Evolutionary conservation across 495 filamentous ascomycete species (phyloP).

Genomic region (Aspergillus sclerotiicarbonarius): DNA sequence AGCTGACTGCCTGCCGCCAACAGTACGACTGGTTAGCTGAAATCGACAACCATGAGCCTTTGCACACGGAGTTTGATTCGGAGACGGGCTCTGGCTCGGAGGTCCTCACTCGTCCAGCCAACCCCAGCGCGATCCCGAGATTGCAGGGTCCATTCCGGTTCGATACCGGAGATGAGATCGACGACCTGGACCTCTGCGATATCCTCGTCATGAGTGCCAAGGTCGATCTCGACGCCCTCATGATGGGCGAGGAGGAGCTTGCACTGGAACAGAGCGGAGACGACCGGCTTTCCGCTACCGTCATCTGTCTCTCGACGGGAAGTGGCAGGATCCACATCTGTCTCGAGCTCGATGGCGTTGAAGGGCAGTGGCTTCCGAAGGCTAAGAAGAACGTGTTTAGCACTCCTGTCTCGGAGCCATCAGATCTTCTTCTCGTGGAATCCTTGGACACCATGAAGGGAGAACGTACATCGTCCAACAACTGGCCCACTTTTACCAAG

Average conservation of each 20-base stretch:
- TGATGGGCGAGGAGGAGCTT: constrained; percentile 51
- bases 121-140: constrained; percentile 70
- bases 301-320: constrained; percentile 73
- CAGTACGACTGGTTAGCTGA: constrained; percentile 83
- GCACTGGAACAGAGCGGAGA: constrained; percentile 52
- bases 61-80: constrained; percentile 23
- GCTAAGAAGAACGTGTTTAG: constrained; percentile 42
- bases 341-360: constrained; percentile 74
- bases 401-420: constrained; percentile 38
- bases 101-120: constrained; percentile 66
- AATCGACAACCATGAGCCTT: constrained; percentile 73
- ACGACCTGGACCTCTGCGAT: constrained; percentile 68
- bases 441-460: constrained; percentile 60
- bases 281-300: constrained; percentile 65
- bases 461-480: constrained; percentile 46
- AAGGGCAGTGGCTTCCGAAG: constrained; percentile 82
- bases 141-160: constrained; percentile 85
- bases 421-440: constrained; percentile 49
- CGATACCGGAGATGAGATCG: constrained; percentile 59
- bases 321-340: constrained; percentile 74
- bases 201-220: constrained; percentile 56
- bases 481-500: constrained; percentile 70
- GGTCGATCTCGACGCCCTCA: constrained; percentile 50
- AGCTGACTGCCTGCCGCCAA: constrained; percentile 48
- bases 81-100: constrained; percentile 53